Evolutionary conservation across 805 yeast genomes (phyloP).

Genomic region (Saturnispora zaruensis): DNA sequence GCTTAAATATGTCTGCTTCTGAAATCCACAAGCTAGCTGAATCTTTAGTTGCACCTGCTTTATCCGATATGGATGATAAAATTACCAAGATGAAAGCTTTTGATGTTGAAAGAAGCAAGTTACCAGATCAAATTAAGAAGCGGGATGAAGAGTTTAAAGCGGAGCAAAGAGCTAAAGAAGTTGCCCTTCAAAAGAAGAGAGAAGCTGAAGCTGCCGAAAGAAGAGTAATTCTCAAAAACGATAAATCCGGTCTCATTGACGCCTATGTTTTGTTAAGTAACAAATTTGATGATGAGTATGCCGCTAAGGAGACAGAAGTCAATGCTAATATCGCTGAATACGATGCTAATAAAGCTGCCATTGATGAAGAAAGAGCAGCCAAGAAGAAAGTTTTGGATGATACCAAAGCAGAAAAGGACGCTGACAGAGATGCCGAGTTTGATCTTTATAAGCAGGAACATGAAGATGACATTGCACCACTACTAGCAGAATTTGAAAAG

Average conservation of each 20-base stretch:
- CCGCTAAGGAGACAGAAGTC: constrained; percentile 37
- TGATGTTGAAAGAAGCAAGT: constrained; percentile 37
- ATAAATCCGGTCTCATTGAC: constrained; percentile 37
- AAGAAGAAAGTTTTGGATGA: constrained; percentile 36
- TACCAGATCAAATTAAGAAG: constrained; percentile 34
- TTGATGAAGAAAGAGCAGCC: constrained; percentile 35
- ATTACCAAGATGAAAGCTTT: constrained; percentile 58
- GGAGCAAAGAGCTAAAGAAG: constrained; percentile 33
- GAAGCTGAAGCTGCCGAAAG: constrained; percentile 29
- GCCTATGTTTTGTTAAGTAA: constrained; percentile 30
- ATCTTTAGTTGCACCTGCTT: constrained; percentile 73
- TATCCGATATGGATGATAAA: constrained; percentile 60
- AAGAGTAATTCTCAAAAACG: constrained; percentile 40
- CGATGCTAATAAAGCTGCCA: constrained; percentile 33
- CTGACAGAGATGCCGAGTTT: constrained; percentile 39
- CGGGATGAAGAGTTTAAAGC: constrained; percentile 30
- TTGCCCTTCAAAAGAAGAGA: constrained; percentile 29
- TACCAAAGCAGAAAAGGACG: constrained; percentile 36
- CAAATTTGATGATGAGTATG: constrained; percentile 32
- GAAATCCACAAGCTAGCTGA: constrained; percentile 78
- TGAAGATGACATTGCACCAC: constrained; percentile 47
- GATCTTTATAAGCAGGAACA: constrained; percentile 41
- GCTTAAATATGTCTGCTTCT: constrained; percentile 60
- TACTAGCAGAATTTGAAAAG: constrained; percentile 40
- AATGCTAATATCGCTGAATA: constrained; percentile 32